Evolutionary conservation across 805 yeast species (phyloP), one percentile per base, ranked within the genome.

Genomic region (Priceomyces carsonii): DNA sequence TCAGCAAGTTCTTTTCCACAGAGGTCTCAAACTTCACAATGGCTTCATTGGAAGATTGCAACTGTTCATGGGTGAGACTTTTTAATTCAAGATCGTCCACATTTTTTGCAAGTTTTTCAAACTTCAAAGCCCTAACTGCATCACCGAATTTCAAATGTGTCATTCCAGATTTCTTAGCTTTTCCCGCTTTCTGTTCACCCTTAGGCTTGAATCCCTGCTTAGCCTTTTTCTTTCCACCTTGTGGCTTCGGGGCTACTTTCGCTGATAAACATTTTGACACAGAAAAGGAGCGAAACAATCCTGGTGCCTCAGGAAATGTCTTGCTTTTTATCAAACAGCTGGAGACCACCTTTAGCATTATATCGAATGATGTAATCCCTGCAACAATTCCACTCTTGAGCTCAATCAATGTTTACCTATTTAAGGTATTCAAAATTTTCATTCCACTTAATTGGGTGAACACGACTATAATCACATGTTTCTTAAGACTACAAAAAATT

Each of bases 1-100:
- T 66, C 21, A 63, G 59, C 43, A 86, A 62, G 30, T 63, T 59
- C 36, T 63, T 55, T 39, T 73, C 63, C 12, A 70, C 65, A 9
- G 53, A 51, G 2, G 62, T 51, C 10, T 69, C 59, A 57, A 69
- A 85, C 21, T 45, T 49, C 17, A 51, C 54, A 6, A 66, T 46
- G 13, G 43, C 40, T 10, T 53, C 32, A 7, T 33, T 36, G 28
- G 28, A 24, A 9, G 50, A 33, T 6, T 28, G 32, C 14, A 47
- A 29, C 17, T 29, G 18, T 8, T 33, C 42, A 25, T 42, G 32
- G 5, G 34, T 16, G 32, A 55, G 42, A 5, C 36, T 36, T 4
- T 39, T 33, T 14, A 51, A 34, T 9, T 40, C 38, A 27, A 53
- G 39, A 6, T 35, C 37, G 10, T 32, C 42, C 23, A 58, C 35